Percentiles rank a stretch among this genome's conserved stretches.
phyloP scores from a whole-genome alignment of 345 rosid species.

The Capsella bursapastoris region DNA sequence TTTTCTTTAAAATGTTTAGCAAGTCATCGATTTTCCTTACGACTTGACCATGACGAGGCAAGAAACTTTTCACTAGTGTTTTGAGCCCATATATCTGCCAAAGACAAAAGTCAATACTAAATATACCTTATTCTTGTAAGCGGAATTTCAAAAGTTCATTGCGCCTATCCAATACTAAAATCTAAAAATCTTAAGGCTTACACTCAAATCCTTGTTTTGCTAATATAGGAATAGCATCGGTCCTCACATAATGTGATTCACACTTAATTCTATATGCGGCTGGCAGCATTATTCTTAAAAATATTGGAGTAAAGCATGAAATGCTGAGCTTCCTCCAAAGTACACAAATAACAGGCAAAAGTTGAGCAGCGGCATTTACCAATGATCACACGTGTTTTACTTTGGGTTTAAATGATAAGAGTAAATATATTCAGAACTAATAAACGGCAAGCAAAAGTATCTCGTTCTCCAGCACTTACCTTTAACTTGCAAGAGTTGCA shows the following conservation, averaged over 20 bases:
- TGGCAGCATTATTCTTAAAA: slow-evolving; percentile 24
- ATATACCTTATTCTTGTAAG: slow-evolving; percentile 12
- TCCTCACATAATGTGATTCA: neutral
- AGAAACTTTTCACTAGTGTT: slow-evolving; percentile 79
- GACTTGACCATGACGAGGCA: slow-evolving; percentile 66
- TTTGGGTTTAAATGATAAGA: slow-evolving; percentile 18
- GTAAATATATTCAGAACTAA: slow-evolving; percentile 22
- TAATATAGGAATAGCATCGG: neutral
- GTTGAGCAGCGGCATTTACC: slow-evolving; percentile 29
- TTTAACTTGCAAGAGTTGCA: slow-evolving; percentile 65
- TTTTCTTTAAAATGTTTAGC: slow-evolving; percentile 57
- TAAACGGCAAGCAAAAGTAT: slow-evolving; percentile 12
- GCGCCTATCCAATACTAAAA: slow-evolving; percentile 16
- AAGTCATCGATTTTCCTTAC: slow-evolving; percentile 57
- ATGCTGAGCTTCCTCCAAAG: slow-evolving; percentile 28
- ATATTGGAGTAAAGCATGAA: slow-evolving; percentile 18
- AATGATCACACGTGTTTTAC: slow-evolving; percentile 15
- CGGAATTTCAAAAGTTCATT: slow-evolving; percentile 13
- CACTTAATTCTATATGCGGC: slow-evolving; percentile 5
- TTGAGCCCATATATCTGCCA: slow-evolving; percentile 86
- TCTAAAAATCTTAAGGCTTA: slow-evolving; percentile 5
- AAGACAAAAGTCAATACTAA: slow-evolving; percentile 27
- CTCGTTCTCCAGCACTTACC: slow-evolving; percentile 52
- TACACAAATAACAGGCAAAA: slow-evolving; percentile 14
- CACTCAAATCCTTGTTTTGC: slow-evolving; percentile 17